phyloP scores from a whole-genome alignment of 805 yeast species.

The Candida coquimbonensis region DNA sequence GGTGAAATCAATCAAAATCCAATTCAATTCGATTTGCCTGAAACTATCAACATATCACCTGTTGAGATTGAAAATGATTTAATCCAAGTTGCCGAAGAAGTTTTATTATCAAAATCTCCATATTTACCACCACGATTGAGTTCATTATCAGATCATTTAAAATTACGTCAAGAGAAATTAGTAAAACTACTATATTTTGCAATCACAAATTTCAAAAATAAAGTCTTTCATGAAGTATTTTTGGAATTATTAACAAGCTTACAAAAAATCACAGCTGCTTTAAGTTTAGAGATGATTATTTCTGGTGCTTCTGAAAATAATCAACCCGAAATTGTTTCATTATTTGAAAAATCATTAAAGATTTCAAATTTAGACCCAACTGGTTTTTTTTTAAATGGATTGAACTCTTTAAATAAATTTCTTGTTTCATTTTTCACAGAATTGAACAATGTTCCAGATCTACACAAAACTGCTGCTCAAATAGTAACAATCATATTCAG shows the following conservation, averaged over 20 bases:
- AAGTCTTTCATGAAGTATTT: constrained; percentile 28
- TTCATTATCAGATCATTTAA: constrained; percentile 44
- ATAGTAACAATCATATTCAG: constrained; percentile 22
- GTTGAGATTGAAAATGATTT: constrained; percentile 47
- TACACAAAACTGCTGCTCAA: constrained; percentile 18
- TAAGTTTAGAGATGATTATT: constrained; percentile 7
- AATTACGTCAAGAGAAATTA: constrained; percentile 38
- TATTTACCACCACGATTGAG: constrained; percentile 50
- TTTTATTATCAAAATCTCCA: constrained; percentile 47
- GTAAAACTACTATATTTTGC: constrained; percentile 39
- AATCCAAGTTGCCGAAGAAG: constrained; percentile 42
- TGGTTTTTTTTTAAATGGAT: constrained; percentile 21
- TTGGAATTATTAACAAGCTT: constrained; percentile 31
- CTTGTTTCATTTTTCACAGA: constrained; percentile 20
- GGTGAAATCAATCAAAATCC: constrained; percentile 37
- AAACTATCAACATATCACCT: constrained; percentile 36
- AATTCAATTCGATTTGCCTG: constrained; percentile 39
- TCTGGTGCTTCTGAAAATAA: neutral
- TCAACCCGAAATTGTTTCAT: neutral
- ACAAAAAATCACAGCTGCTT: constrained; percentile 43
- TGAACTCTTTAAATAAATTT: constrained; percentile 22
- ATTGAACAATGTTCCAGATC: constrained; percentile 8
- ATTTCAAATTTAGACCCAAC: constrained; percentile 6
- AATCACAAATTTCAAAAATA: constrained; percentile 36
- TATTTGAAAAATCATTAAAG: constrained; percentile 6